phyloP scores from a whole-genome alignment of 257 asterid species.

The Cruciata laevipes region DNA sequence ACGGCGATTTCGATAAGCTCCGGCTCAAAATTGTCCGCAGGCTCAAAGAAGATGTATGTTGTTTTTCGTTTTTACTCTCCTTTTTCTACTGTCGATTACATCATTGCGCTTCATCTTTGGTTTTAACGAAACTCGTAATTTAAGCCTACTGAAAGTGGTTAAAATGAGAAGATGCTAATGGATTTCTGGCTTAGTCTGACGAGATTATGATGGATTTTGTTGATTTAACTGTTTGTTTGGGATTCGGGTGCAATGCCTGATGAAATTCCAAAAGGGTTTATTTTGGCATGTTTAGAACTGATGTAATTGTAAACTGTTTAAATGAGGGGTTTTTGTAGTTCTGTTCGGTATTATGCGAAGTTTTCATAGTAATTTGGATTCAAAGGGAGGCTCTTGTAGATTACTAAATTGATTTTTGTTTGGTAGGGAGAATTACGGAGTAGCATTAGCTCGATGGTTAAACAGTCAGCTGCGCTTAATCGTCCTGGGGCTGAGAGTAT shows the following conservation, averaged over 20 bases:
- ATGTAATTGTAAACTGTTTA: not conserved
- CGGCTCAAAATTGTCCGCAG: constrained; percentile 73
- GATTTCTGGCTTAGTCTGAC: not conserved
- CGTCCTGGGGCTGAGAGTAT: constrained; percentile 70
- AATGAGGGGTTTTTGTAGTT: not conserved
- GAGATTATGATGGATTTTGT: not conserved
- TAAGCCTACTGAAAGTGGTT: not conserved
- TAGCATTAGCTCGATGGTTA: constrained; percentile 57
- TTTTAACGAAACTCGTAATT: not conserved
- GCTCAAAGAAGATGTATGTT: constrained; percentile 56
- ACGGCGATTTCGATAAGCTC: constrained; percentile 79
- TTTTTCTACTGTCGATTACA: not conserved
- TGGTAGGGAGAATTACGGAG: constrained; percentile 64
- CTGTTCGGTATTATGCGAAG: not conserved
- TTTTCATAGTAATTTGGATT: not conserved
- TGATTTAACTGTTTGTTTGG: not conserved
- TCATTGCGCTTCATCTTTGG: not conserved
- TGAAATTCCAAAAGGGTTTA: not conserved
- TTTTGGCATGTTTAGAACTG: not conserved
- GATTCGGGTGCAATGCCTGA: not conserved
- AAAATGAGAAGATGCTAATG: not conserved
- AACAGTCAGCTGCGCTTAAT: constrained; percentile 61
- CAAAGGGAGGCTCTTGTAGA: not conserved
- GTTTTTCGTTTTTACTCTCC: not conserved
- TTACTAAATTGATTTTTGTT: not conserved